phyloP scores from a whole-genome alignment of 768 basidiomycete species.

The Pisolithus marmoratus region DNA sequence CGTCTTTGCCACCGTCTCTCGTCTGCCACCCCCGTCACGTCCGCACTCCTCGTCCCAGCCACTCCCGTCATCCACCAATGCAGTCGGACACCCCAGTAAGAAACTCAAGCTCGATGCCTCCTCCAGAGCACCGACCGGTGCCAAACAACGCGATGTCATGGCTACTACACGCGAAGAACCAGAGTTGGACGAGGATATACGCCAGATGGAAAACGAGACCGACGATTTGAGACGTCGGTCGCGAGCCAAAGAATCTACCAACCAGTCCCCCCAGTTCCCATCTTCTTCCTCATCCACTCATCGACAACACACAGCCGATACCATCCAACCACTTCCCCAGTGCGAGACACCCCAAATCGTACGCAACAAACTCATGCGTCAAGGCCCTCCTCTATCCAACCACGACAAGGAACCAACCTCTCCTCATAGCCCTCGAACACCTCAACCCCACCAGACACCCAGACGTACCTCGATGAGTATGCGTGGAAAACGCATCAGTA shows the following conservation, averaged over 20 bases:
- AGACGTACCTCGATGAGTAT: constrained; percentile 59
- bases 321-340: constrained; percentile 42
- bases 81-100: constrained; percentile 49
- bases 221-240: constrained; percentile 58
- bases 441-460: constrained; percentile 31
- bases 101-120: constrained; percentile 48
- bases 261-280: constrained; percentile 35
- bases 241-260: constrained; percentile 40
- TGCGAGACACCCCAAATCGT: constrained; percentile 63
- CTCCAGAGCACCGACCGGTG: constrained; percentile 24
- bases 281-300: constrained; percentile 25
- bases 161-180: constrained; percentile 40
- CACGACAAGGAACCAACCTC: constrained; percentile 19
- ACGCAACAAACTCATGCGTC: constrained; percentile 59
- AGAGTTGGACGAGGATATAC: constrained; percentile 61
- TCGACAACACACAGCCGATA: constrained; percentile 37
- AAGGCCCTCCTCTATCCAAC: constrained; percentile 22
- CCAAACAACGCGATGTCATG: constrained; percentile 32
- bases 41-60: constrained; percentile 25
- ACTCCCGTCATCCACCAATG: constrained; percentile 24
- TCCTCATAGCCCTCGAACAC: constrained; percentile 23
- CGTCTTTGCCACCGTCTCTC: constrained; percentile 17
- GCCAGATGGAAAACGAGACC: constrained; percentile 67
- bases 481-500: constrained; percentile 71
- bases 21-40: constrained; percentile 22